Base-by-base conservation (phyloP, 192 early-diverging fungal genomes). In the Thamnidium elegans region DNA sequence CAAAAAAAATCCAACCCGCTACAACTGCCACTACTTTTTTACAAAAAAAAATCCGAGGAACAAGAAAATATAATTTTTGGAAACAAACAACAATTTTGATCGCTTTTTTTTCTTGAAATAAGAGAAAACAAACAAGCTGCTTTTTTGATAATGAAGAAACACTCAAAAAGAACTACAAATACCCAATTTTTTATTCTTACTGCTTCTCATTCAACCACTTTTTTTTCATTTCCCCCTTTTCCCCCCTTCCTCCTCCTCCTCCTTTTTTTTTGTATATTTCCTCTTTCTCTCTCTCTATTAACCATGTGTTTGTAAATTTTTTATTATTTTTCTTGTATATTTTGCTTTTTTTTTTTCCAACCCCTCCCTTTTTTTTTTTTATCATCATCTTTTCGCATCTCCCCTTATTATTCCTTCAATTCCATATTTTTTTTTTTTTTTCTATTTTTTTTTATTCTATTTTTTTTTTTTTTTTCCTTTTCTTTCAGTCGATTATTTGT, bases 401-500 rank as follows among this genome's bases (percentile, higher is more conserved):
- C 19, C 30, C n/a, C 34, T 54, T 54, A 31, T 54, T 54, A 31
- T 31, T 34, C 32, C 34, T 56, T 56, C 17, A 30, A 36, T 56
- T 58, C 31, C 36, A 58, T 58, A 7, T 54, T 54, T 54, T 54
- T 31, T 54, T 54, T 34, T 15, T 54, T 31, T 23, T 34, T 23
- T 52, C 10, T 52, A 20, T 54, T 54, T n/a, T 54, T 54, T 54
- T 54, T 30, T 23, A 31, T 31, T 31, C 23, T 54, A 7, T 11
- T 5, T 52, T 52, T 52, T 26, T 23, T 3, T 21, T 5, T 51
- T 51, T 51, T 10, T 30, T 54, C 30, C 8, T 32, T n/a, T 30
- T 54, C 23, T 54, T 54, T 54, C 13, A 23, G 26, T 54, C 31
- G 53, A 31, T 54, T 54, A 31, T 54, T 31, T 54, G 26, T 54